Evolutionary conservation across 768 basidiomycete species (phyloP), one percentile per base, ranked within the genome.

Genomic region (Termitomyces sp.): DNA sequence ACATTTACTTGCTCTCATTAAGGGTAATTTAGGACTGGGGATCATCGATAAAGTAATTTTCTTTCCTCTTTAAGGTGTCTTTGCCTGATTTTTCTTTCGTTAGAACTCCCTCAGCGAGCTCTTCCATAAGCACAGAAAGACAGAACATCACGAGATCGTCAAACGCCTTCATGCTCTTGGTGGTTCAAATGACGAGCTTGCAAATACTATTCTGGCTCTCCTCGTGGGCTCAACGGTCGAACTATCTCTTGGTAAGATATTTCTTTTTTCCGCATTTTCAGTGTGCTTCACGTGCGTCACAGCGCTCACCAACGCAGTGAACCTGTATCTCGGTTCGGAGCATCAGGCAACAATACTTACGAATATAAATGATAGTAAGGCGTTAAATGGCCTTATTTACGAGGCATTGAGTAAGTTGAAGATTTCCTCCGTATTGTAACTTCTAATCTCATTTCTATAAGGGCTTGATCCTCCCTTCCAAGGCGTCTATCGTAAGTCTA

Each of bases 391-490:
- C 28, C 85, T 82, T 63, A 80, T 84, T 13, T 75, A 79, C 20
- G 91, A 93, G 67, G 87, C 87, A 14, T 67, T 90, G 59, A 81
- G 88, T 90, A 54, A 63, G 87, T 80, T 0, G 24, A 22, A 44
- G 8, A 22, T 10, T 20, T 35, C 5, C 18, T 11, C 28, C 40
- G 8, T 50, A 45, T 43, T 9, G 28, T 28, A 13, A 2, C 40
- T 57, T 14, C 36, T 62, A 32, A 54, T 47, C 55, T 66, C 20
- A 8, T 56, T 2, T 53, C 9, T 30, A 10, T 14, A 53, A 91
- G 88, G 90, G 54, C 74, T 90, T 50, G 85, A 87, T 45, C 88
- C 90, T 10, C 79, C 85, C 3, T 85, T 92, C 75, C 79, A 77
- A 54, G 89, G 90, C 55, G 80, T 82, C 33, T 85, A 80, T 64